Percentiles rank a stretch among this genome's conserved stretches.
Evolutionary conservation across 2,329 filamentous ascomycete species (phyloP).

Genomic region (Karstenula rhodostoma): DNA sequence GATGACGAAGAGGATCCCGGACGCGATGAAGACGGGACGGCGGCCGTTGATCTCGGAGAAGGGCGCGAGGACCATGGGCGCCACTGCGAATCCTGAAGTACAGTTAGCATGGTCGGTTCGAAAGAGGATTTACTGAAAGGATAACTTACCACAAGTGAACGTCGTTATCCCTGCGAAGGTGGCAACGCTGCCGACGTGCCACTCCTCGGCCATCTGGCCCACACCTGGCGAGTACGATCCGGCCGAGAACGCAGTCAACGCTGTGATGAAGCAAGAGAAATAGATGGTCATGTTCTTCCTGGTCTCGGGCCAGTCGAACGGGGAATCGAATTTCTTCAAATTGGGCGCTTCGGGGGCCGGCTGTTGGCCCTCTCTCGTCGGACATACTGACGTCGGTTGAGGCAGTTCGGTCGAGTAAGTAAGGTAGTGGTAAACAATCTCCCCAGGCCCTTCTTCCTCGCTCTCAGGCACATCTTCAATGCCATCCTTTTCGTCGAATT

Average conservation of each 20-base stretch:
- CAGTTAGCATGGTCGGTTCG: constrained; percentile 4
- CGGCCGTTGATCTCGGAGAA: constrained; percentile 90
- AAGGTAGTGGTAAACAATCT: constrained; percentile 67
- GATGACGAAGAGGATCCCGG: constrained; percentile 75
- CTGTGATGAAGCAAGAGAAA: constrained; percentile 78
- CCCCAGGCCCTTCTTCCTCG: constrained; percentile 22
- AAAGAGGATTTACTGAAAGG: not conserved
- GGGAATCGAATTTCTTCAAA: constrained; percentile 71
- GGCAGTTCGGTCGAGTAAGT: constrained; percentile 69
- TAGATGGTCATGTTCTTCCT: constrained; percentile 76
- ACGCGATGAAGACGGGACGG: constrained; percentile 79
- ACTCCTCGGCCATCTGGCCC: constrained; percentile 70
- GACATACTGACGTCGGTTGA: constrained; percentile 50
- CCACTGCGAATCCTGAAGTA: constrained; percentile 74
- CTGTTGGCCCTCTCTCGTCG: constrained; percentile 40
- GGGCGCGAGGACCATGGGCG: constrained; percentile 88
- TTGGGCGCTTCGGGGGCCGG: constrained; percentile 68
- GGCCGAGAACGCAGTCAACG: constrained; percentile 80
- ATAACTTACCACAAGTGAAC: constrained; percentile 65
- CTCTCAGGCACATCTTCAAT: constrained; percentile 19
- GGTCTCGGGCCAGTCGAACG: constrained; percentile 74
- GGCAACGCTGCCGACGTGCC: constrained; percentile 70
- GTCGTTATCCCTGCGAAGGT: constrained; percentile 79
- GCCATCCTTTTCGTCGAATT: constrained; percentile 26
- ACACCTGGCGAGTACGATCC: constrained; percentile 80